These are phyloP conservation scores for Scheffersomyces lignosus DNA, from an alignment of 805 yeast genomes.

Conservation along the genomic window DNA sequence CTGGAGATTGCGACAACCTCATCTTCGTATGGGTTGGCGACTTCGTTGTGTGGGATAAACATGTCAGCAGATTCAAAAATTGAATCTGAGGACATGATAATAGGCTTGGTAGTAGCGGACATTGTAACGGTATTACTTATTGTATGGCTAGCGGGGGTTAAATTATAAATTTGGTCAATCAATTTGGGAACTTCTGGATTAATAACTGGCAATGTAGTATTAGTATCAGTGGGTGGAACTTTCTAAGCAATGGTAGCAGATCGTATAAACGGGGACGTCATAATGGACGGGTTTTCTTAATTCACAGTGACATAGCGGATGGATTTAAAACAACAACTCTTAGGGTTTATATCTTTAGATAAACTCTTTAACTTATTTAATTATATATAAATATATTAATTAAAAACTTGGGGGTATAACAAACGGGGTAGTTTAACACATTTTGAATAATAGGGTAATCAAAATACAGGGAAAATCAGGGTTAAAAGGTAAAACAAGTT, in stretches of 20 bases:
- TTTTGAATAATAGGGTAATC: slow-evolving; percentile 15
- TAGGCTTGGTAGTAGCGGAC: slow-evolving; percentile 23
- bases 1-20: slow-evolving; percentile 12
- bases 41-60: slow-evolving; percentile 16
- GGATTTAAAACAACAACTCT: slow-evolving; percentile 24
- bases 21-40: slow-evolving; percentile 2
- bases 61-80: slow-evolving; percentile 23
- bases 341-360: slow-evolving; percentile 14
- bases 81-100: slow-evolving; percentile 24
- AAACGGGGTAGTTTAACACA: slow-evolving; percentile 36
- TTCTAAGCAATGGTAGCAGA: neutral
- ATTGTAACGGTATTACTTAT: slow-evolving; percentile 14
- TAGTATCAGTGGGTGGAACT: no score
- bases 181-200: neutral
- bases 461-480: slow-evolving; percentile 2
- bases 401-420: slow-evolving; percentile 11
- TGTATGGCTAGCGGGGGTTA: slow-evolving; percentile 6
- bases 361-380: slow-evolving; percentile 16
- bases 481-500: neutral
- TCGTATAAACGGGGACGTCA: slow-evolving; percentile 28
- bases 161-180: slow-evolving; percentile 3
- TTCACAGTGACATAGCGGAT: slow-evolving; percentile 35
- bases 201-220: no score
- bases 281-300: slow-evolving; percentile 25
- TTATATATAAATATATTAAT: slow-evolving; percentile 15